Conservation (phyloP, 495 filamentous ascomycete genomes). For the Penicillium tannophilum region DNA sequence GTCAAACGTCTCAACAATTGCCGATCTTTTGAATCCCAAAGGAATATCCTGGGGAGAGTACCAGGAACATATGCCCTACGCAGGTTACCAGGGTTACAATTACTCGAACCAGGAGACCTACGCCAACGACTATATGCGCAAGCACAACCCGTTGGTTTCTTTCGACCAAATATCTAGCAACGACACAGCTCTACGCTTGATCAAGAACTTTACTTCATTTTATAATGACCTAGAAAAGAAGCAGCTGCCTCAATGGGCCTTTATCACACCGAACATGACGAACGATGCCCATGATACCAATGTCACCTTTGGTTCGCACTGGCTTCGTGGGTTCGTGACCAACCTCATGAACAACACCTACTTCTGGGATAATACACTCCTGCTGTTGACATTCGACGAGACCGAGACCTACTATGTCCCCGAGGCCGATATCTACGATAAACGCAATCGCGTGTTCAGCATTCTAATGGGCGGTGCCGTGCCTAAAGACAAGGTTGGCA, state of each 20-base stretch:
- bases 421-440: not conserved
- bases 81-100: not conserved
- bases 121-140: not conserved
- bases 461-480: not conserved
- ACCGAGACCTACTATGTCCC: too few species aligned
- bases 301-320: not conserved
- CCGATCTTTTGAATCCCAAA: not conserved
- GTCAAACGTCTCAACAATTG: constrained; percentile 25
- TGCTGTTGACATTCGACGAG: not conserved
- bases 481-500: not conserved
- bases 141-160: not conserved
- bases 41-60: not conserved
- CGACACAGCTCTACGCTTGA: not conserved
- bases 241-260: not conserved
- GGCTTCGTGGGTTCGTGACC: not conserved
- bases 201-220: not conserved
- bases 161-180: not conserved
- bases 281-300: constrained; percentile 1
- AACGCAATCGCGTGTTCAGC: not conserved
- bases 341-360: not conserved
- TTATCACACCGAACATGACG: not conserved
- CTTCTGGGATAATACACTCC: not conserved
- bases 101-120: not conserved
- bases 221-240: not conserved
- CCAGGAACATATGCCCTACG: not conserved